Conservation (phyloP, 1,139 yeast genomes). For the Protomyces pachydermus region DNA sequence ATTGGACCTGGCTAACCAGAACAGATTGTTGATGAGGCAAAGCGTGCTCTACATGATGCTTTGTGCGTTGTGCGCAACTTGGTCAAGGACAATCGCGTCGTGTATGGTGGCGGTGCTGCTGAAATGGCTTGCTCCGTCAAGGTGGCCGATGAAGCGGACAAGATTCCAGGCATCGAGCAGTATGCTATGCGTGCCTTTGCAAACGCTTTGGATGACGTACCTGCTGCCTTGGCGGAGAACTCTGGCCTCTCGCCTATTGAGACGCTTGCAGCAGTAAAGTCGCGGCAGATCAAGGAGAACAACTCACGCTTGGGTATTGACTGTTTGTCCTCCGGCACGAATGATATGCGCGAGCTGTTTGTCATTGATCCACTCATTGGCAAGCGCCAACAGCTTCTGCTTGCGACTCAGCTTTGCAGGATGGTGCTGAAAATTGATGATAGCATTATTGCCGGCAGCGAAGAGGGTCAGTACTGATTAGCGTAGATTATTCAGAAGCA, state of each 20-base stretch:
- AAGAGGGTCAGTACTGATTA: slow-evolving; percentile 43
- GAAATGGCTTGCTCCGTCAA: slow-evolving; percentile 91
- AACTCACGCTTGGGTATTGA: slow-evolving; percentile 81
- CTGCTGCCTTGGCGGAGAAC: slow-evolving; percentile 93
- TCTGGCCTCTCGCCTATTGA: slow-evolving; percentile 94
- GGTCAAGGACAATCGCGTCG: slow-evolving; percentile 85
- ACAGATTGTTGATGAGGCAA: slow-evolving; percentile 82
- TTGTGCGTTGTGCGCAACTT: slow-evolving; percentile 95
- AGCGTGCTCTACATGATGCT: slow-evolving; percentile 94
- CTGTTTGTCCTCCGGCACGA: slow-evolving; percentile 77
- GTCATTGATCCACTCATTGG: slow-evolving; percentile 97
- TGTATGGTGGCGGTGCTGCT: slow-evolving; percentile 98
- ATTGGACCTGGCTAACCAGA: neutral
- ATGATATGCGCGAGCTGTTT: slow-evolving; percentile 83
- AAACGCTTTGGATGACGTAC: slow-evolving; percentile 82
- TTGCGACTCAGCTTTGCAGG: slow-evolving; percentile 95
- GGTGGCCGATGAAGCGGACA: slow-evolving; percentile 86
- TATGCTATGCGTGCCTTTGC: slow-evolving; percentile 96
- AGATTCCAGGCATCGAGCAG: slow-evolving; percentile 75
- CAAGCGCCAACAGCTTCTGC: slow-evolving; percentile 86
- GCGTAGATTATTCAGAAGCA: neutral
- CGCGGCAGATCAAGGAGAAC: slow-evolving; percentile 73
- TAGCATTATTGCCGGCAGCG: slow-evolving; percentile 87
- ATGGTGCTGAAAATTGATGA: slow-evolving; percentile 96
- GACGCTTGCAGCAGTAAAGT: slow-evolving; percentile 73